Base-by-base conservation (phyloP, 1,284 basidiomycete species). In the Trametes hirsuta region DNA sequence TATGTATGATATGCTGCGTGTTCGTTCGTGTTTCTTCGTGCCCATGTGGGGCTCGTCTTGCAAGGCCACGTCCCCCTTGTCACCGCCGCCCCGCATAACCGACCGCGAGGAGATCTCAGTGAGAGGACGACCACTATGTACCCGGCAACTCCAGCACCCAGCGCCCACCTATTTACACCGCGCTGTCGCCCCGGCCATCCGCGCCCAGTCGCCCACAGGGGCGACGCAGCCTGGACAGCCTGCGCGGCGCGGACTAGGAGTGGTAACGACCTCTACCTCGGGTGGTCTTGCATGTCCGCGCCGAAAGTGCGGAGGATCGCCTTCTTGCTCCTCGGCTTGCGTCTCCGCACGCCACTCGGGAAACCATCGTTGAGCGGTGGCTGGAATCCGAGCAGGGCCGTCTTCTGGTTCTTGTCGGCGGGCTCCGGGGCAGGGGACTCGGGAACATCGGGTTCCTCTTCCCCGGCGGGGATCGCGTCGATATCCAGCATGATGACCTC, bases 291-390 rank as follows among this genome's bases (percentile, higher is more conserved):
- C 30, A 30, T 30, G 8, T 58, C 67, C 51, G 67, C 67, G 36
- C 64, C 67, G 36, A 70, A 65, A 21, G 65, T 55, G 47, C 63
- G 60, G 47, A 68, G 44, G 42, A 68, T 66, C 55, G 65, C 67
- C 63, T 70, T 70, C 58, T 54, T 62, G 66, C 68, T 69, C 63
- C 62, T 64, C 55, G 65, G 60, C 68, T 66, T 70, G 35, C 69
- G 53, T 47, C 59, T 64, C 22, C 68, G 61, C 57, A 68, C 51
- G 21, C 63, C 63, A 44, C 56, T 63, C 55, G 67, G 61, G 39
- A 69, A 57, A 15, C 61, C 63, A 54, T 68, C 63, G 49, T 68
- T 61, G 22, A 59, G 53, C 50, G 69, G 69, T 11, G 67, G 65
- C 30, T 57, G 53, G 61, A 70, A 70, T 14, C 69, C 69, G 24